Evolutionary conservation across 2,329 filamentous ascomycete genomes (phyloP), one percentile per base, ranked within the genome.

Genomic region (Penicillium palitans): DNA sequence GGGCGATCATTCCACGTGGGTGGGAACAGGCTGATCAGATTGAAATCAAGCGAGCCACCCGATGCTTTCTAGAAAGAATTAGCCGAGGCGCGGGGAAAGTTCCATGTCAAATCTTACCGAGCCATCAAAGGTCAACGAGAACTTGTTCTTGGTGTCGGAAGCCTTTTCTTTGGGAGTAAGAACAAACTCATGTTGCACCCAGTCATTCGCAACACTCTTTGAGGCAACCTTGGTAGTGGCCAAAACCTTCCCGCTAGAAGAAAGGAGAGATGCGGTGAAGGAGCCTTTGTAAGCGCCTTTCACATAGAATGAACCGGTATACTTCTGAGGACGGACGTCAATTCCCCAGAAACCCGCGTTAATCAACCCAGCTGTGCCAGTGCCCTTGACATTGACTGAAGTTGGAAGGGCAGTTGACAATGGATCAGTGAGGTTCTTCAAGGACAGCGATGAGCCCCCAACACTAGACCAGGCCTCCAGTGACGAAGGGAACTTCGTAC

Each of bases 281-380:
- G 66, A 68, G 50, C 70, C 72, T 21, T 65, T 66, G 44, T 77
- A 73, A 6, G 71, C 65, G 2, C 74, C 73, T 54, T 75, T 72
- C 7, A 80, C 78, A 64, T 78, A 83, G 67, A 83, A 83, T 1
- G 78, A 80, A n/a, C 77, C 78, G 19, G 76, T 78, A 66, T 83
- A 83, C 41, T 75, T 76, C 59, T 81, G 78, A 24, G 72, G 70
- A 7, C 69, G 74, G 19, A 83, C 79, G 55, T 80, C 78, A 47
- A 84, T 81, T 4, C 81, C 81, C 79, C 80, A 83, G 69, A 78
- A 81, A 0, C 79, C 81, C 27, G 77, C 72, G 58, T 83, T 84
- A 49, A 76, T 68, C 57, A 83, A 77, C 1, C 81, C 81, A 35
- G 79, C 71, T 41, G 72, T 72, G 4, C 79, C 78, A 31, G 70